phyloP scores from a whole-genome alignment of 495 filamentous ascomycete genomes.

The Chaetomium cochliodes region DNA sequence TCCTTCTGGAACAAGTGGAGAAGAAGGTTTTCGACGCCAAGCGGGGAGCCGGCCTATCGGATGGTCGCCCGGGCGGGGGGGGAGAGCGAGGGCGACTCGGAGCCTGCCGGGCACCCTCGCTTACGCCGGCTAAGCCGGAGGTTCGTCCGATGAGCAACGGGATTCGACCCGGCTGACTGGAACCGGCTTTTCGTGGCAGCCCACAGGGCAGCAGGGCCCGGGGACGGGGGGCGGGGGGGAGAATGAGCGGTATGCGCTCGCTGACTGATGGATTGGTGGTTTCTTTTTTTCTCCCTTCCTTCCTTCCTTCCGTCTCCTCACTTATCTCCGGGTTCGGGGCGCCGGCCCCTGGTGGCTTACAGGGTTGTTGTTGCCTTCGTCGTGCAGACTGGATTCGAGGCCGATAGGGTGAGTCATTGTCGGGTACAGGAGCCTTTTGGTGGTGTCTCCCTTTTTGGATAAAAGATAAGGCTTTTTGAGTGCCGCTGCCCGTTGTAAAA shows the following conservation, averaged over 20 bases:
- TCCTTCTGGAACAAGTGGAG: background rate
- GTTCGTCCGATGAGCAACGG: background rate
- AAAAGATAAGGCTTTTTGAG: background rate
- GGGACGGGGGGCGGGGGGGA: too few relatives aligned
- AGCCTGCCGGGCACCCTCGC: background rate
- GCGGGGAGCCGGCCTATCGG: background rate
- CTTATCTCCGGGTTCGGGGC: constrained; percentile 11
- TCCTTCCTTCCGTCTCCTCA: background rate
- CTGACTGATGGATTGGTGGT: background rate
- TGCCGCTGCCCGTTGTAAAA: background rate
- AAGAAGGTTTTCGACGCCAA: background rate
- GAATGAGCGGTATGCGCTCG: constrained; percentile 7
- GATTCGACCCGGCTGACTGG: constrained; percentile 3
- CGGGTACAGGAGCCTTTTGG: too few relatives aligned
- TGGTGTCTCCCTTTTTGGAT: background rate
- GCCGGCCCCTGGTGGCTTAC: background rate
- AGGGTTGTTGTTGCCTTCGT: constrained; percentile 4
- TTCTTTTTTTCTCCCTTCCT: too few relatives aligned
- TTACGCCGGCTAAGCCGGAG: background rate
- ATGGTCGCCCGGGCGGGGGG: background rate
- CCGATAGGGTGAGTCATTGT: background rate
- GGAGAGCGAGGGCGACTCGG: too few relatives aligned
- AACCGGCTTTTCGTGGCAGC: background rate
- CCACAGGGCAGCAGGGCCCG: too few relatives aligned
- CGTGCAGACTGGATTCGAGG: background rate